These are phyloP conservation scores for Rhodotorula graminis DNA, from an alignment of 768 basidiomycete genomes.

Conservation along the genomic window DNA sequence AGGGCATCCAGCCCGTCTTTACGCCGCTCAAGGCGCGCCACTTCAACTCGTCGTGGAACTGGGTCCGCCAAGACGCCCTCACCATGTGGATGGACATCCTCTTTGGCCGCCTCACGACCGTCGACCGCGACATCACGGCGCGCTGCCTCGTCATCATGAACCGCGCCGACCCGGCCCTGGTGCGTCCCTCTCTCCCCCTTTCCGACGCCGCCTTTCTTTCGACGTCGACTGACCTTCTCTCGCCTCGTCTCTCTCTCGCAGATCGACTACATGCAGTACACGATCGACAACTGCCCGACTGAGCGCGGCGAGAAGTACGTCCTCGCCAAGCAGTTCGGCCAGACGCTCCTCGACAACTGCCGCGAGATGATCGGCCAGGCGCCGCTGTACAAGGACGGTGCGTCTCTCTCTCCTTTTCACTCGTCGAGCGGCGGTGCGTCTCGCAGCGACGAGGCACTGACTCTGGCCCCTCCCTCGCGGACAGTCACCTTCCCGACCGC, in stretches of 20 bases:
- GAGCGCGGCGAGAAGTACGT: conserved; percentile 77
- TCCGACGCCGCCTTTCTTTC: too few relatives aligned
- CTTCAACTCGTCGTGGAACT: conserved; percentile 99
- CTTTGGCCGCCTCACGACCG: conserved; percentile 84
- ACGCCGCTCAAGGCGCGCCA: conserved; percentile 92
- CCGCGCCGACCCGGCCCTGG: conserved; percentile 84
- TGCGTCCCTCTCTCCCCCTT: conserved; percentile 33
- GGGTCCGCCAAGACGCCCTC: conserved; percentile 94
- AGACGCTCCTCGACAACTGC: conserved; percentile 90
- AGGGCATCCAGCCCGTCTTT: conserved; percentile 91
- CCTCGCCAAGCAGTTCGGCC: conserved; percentile 95
- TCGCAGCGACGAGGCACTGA: not conserved
- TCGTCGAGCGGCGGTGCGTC: not conserved
- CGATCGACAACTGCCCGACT: conserved; percentile 73
- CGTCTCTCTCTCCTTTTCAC: conserved; percentile 56
- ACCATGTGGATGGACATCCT: conserved; percentile 97
- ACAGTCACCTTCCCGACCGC: conserved; percentile 96
- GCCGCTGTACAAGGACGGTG: conserved; percentile 82
- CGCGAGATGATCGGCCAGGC: conserved; percentile 72
- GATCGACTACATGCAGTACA: conserved; percentile 89
- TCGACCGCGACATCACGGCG: conserved; percentile 89
- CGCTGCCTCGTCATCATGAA: conserved; percentile 97
- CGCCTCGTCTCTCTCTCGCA: not conserved
- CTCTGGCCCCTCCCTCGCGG: too few relatives aligned
- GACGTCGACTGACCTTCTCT: not conserved